phyloP scores from a whole-genome alignment of 306 rosid genomes.

The Malus sylvestris region DNA sequence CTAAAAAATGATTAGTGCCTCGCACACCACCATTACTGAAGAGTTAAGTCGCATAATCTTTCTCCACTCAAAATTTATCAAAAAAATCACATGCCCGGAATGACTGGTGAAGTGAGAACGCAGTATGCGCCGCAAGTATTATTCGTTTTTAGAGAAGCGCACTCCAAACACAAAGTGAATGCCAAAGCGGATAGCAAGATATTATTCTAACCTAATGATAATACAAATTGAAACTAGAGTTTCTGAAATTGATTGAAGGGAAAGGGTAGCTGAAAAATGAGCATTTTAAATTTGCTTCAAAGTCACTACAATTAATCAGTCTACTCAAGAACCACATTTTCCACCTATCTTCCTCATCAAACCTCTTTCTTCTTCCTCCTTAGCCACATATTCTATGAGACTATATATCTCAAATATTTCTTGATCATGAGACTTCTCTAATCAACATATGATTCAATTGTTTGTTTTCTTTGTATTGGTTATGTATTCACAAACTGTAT shows the following conservation, averaged over 20 bases:
- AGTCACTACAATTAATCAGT: background rate
- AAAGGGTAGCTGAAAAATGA: background rate
- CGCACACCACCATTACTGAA: too few relatives aligned
- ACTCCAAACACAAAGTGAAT: background rate
- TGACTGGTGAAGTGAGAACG: constrained; percentile 14
- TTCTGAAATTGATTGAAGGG: constrained; percentile 9
- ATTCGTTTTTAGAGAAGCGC: constrained; percentile 11
- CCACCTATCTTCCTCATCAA: background rate
- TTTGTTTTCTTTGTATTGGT: too few relatives aligned
- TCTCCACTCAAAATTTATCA: too few relatives aligned
- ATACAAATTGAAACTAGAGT: background rate
- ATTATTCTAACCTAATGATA: constrained; percentile 4
- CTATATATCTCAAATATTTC: too few relatives aligned
- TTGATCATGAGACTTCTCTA: too few relatives aligned
- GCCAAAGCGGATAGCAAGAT: background rate
- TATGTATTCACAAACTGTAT: too few relatives aligned
- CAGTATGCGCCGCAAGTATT: constrained; percentile 10
- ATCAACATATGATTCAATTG: too few relatives aligned
- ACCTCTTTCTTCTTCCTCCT: background rate
- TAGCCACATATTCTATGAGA: too few relatives aligned
- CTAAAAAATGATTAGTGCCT: too few relatives aligned
- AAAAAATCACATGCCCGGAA: constrained; percentile 13
- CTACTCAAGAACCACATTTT: background rate
- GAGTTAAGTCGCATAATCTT: too few relatives aligned
- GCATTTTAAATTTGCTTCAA: background rate